Conservation (phyloP, 495 filamentous ascomycete genomes). For the Hypoxylon cercidicola region DNA sequence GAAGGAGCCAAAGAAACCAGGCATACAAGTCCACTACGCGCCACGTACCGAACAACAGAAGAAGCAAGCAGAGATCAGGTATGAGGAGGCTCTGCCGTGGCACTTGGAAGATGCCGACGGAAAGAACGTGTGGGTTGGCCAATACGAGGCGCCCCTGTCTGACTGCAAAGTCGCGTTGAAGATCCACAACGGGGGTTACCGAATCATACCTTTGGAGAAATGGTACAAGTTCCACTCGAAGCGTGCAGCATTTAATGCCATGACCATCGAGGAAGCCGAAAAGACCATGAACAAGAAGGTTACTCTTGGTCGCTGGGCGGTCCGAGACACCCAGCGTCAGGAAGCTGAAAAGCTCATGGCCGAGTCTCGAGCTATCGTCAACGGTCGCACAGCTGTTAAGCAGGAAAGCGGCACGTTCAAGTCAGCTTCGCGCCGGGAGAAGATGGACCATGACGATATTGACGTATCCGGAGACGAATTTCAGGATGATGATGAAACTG, state of each 20-base stretch:
- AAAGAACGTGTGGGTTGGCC: constrained; percentile 91
- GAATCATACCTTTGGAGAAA: constrained; percentile 90
- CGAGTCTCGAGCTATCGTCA: constrained; percentile 56
- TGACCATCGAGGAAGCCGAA: constrained; percentile 88
- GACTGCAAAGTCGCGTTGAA: constrained; percentile 79
- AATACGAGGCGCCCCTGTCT: constrained; percentile 85
- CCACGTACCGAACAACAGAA: constrained; percentile 74
- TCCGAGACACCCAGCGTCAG: constrained; percentile 69
- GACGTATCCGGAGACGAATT: constrained; percentile 66
- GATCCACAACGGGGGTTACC: constrained; percentile 72
- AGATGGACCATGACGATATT: constrained; percentile 66
- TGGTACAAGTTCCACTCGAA: constrained; percentile 93
- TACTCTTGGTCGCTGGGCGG: constrained; percentile 81
- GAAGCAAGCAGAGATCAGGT: constrained; percentile 80
- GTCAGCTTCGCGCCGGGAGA: constrained; percentile 60
- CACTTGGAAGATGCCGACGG: constrained; percentile 96
- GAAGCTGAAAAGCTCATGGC: constrained; percentile 60
- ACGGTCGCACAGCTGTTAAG: constrained; percentile 59
- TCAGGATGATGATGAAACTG: constrained; percentile 85
- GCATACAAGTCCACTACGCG: constrained; percentile 62
- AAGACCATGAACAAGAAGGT: constrained; percentile 76
- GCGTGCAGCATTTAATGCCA: constrained; percentile 76
- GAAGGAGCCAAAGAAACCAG: constrained; percentile 77
- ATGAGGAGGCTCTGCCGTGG: constrained; percentile 96
- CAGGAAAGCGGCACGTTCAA: constrained; percentile 63